Conservation (phyloP, 768 basidiomycete genomes). For the Suillus occidentalis region DNA sequence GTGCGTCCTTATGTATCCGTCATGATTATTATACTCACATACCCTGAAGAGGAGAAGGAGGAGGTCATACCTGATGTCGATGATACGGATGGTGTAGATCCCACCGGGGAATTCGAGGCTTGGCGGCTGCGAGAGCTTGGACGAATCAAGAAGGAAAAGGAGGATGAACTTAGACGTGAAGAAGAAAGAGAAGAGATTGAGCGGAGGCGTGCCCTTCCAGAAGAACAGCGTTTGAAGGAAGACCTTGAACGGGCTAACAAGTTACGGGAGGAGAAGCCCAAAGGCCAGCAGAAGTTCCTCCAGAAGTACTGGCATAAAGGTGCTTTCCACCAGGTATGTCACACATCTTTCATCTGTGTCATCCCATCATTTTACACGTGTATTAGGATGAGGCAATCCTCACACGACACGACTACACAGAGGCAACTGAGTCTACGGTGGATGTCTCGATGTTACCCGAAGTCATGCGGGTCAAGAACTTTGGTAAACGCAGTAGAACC, state of each 20-base stretch:
- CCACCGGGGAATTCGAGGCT: slow-evolving; percentile 87
- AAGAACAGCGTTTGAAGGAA: slow-evolving; percentile 89
- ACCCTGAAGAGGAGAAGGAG: slow-evolving; percentile 77
- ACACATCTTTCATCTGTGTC: slow-evolving; percentile 7
- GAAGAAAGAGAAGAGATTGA: slow-evolving; percentile 91
- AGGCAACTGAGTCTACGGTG: slow-evolving; percentile 83
- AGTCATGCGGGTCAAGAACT: slow-evolving; percentile 97
- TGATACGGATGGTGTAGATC: slow-evolving; percentile 92
- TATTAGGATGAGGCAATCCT: slow-evolving; percentile 86
- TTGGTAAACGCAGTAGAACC: slow-evolving; percentile 87
- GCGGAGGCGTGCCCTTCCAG: slow-evolving; percentile 86
- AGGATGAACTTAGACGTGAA: slow-evolving; percentile 78
- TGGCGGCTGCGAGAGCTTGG: slow-evolving; percentile 93
- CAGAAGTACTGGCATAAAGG: slow-evolving; percentile 99
- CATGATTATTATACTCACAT: slow-evolving; percentile 3
- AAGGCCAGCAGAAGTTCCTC: slow-evolving; percentile 88
- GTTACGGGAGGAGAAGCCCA: slow-evolving; percentile 82
- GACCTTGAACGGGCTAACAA: slow-evolving; percentile 87
- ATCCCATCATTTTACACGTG: slow-evolving; percentile 15
- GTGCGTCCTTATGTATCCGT: slow-evolving; percentile 45
- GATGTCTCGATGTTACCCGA: slow-evolving; percentile 88
- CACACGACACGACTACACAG: slow-evolving; percentile 79
- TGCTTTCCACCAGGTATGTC: slow-evolving; percentile 89
- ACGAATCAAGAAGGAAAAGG: slow-evolving; percentile 94
- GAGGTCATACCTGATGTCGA: slow-evolving; percentile 85